phyloP scores from a whole-genome alignment of 768 basidiomycete species.

The Calocybe cyanea region DNA sequence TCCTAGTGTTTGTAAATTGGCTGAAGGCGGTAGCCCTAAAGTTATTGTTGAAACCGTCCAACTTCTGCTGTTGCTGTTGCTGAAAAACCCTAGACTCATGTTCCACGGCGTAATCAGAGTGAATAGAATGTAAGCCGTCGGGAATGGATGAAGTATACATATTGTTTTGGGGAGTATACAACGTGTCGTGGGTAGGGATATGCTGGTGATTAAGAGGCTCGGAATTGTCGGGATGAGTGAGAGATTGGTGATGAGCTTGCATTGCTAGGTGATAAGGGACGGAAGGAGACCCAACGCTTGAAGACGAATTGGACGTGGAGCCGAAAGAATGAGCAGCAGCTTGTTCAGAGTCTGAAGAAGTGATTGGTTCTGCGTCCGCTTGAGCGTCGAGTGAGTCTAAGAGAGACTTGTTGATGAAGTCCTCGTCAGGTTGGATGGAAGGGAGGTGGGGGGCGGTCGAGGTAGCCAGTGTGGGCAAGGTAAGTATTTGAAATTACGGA shows the following conservation, averaged over 20 bases:
- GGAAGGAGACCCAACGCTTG: conserved; percentile 45
- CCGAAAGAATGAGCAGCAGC: conserved; percentile 44
- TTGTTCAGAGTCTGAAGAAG: conserved; percentile 48
- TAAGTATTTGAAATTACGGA: conserved; percentile 13
- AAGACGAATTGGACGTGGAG: conserved; percentile 50
- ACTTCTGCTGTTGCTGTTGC: conserved; percentile 27
- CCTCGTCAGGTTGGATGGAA: conserved; percentile 60
- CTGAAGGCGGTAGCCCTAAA: conserved; percentile 27
- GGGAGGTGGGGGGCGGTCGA: conserved; percentile 33
- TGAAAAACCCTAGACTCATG: conserved; percentile 34
- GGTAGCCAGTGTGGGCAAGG: conserved; percentile 50
- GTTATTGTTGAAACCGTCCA: conserved; percentile 30
- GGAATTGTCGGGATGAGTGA: conserved; percentile 48
- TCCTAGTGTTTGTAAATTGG: conserved; percentile 37
- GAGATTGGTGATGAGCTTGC: conserved; percentile 38
- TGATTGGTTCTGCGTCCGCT: conserved; percentile 73
- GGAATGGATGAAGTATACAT: conserved; percentile 28
- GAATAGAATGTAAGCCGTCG: conserved; percentile 34
- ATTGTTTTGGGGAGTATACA: conserved; percentile 32
- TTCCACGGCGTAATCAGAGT: conserved; percentile 34
- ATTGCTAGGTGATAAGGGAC: conserved; percentile 51
- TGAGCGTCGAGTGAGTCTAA: conserved; percentile 81
- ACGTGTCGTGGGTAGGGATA: conserved; percentile 30
- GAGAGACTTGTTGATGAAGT: conserved; percentile 82
- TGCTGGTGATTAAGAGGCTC: conserved; percentile 34